Conservation (phyloP, 148 eudicot species). For the Vaccinium vitisidaea region DNA sequence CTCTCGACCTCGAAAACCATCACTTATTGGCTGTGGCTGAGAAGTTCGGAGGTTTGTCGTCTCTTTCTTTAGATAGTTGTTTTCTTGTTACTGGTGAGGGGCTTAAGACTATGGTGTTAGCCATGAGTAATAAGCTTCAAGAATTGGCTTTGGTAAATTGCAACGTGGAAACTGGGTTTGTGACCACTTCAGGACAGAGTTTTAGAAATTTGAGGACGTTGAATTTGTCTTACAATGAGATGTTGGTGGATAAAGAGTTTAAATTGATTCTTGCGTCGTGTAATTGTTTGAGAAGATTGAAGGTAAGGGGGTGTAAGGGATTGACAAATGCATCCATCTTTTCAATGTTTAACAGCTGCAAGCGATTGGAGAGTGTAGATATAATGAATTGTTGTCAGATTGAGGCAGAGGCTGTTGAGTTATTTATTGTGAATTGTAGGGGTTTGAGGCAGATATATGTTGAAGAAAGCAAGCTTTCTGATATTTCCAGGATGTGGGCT, state of each 20-base stretch:
- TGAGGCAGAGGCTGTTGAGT: slow-evolving; percentile 35
- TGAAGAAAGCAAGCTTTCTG: slow-evolving; percentile 43
- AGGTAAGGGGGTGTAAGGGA: slow-evolving; percentile 40
- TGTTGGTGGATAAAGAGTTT: slow-evolving; percentile 50
- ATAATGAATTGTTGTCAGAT: slow-evolving; percentile 36
- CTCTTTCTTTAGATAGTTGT: slow-evolving; percentile 45
- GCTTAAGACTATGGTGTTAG: slow-evolving; percentile 27
- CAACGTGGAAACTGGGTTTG: slow-evolving; percentile 44
- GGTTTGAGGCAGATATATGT: slow-evolving; percentile 37
- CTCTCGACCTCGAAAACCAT: slow-evolving; percentile 45
- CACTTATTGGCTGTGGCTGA: slow-evolving; percentile 40
- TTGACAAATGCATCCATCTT: slow-evolving; percentile 27
- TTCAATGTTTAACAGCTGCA: slow-evolving; percentile 34
- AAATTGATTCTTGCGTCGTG: slow-evolving; percentile 46
- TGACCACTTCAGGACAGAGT: slow-evolving; percentile 47
- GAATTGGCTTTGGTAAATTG: slow-evolving; percentile 50
- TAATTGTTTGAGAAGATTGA: slow-evolving; percentile 29
- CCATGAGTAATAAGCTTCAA: slow-evolving; percentile 26
- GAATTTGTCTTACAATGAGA: slow-evolving; percentile 47
- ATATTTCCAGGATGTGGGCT: slow-evolving; percentile 31
- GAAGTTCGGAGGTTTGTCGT: slow-evolving; percentile 29
- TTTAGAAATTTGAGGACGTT: slow-evolving; percentile 37
- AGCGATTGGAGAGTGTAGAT: slow-evolving; percentile 45
- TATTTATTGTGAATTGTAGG: slow-evolving; percentile 25
- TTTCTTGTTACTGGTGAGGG: slow-evolving; percentile 52